A percentile compares a stretch with the other conserved stretches of the same genome.
These are phyloP conservation scores for Aquilaria yunnanensis DNA, from an alignment of 345 rosid genomes.

Conservation along the genomic window DNA sequence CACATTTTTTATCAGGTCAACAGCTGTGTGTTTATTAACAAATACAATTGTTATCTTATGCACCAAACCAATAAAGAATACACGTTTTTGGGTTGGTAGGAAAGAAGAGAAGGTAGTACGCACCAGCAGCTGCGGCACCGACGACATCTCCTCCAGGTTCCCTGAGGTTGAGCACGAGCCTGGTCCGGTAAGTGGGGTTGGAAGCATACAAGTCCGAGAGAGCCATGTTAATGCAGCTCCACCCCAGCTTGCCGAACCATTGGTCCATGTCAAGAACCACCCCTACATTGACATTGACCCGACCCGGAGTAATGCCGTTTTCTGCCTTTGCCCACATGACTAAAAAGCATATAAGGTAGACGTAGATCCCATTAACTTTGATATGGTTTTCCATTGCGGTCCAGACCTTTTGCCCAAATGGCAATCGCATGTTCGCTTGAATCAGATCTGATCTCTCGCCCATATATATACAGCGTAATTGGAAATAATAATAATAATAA, in stretches of 20 bases:
- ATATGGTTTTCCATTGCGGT: not conserved
- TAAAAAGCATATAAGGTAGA: not conserved
- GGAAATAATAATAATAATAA: not conserved
- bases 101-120: not conserved
- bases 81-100: not conserved
- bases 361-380: not conserved
- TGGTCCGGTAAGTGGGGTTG: conserved; percentile 32
- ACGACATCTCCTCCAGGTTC: conserved; percentile 39
- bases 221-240: conserved; percentile 52
- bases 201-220: conserved; percentile 44
- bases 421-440: no score
- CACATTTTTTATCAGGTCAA: conserved; percentile 34
- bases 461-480: no score
- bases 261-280: conserved; percentile 37
- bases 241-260: conserved; percentile 8
- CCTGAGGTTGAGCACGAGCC: conserved; percentile 30
- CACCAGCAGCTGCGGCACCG: conserved; percentile 59
- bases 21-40: conserved; percentile 18
- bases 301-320: conserved; percentile 8
- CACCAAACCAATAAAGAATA: not conserved
- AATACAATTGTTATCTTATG: not conserved
- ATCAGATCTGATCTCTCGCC: no score
- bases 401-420: no score
- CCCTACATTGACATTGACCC: conserved; percentile 36
- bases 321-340: not conserved